phyloP scores from a whole-genome alignment of 2,329 filamentous ascomycete species.

The Hymenoscyphus repandus region DNA sequence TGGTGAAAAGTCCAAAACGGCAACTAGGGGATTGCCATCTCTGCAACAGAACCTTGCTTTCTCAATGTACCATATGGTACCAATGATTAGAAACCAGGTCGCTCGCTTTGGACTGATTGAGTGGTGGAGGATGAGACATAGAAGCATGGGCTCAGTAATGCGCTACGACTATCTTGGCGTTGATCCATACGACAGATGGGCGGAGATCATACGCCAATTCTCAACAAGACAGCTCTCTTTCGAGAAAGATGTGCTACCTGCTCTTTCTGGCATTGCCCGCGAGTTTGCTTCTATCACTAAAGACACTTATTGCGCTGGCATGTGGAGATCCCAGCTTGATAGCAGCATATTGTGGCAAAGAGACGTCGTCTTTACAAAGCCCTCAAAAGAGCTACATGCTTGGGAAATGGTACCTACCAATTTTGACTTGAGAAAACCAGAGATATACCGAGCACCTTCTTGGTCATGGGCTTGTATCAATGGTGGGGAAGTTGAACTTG shows the following conservation, averaged over 20 bases:
- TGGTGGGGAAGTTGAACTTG: not conserved
- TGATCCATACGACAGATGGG: not conserved
- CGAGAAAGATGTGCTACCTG: slow-evolving; percentile 2
- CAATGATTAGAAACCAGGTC: not conserved
- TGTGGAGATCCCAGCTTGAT: not conserved
- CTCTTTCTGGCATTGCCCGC: slow-evolving; percentile 1
- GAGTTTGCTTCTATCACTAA: not conserved
- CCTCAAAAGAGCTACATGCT: not conserved
- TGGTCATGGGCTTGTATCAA: slow-evolving; percentile 1
- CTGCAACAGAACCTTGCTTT: no score
- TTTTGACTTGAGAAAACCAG: not conserved
- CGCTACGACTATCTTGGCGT: not conserved
- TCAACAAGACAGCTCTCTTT: not conserved
- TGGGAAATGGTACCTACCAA: not conserved
- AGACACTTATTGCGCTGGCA: slow-evolving; percentile 3
- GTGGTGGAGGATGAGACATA: not conserved
- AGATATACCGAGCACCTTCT: not conserved
- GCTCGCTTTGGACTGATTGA: not conserved
- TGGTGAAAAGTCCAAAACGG: not conserved
- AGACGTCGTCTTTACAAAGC: not conserved
- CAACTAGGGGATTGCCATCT: not conserved
- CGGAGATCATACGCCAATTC: not conserved
- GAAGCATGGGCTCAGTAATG: not conserved
- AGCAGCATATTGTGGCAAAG: not conserved
- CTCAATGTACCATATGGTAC: no score